These are phyloP conservation scores for Naganishia liquefaciens DNA, from an alignment of 1,284 basidiomycete genomes.

Conservation along the genomic window DNA sequence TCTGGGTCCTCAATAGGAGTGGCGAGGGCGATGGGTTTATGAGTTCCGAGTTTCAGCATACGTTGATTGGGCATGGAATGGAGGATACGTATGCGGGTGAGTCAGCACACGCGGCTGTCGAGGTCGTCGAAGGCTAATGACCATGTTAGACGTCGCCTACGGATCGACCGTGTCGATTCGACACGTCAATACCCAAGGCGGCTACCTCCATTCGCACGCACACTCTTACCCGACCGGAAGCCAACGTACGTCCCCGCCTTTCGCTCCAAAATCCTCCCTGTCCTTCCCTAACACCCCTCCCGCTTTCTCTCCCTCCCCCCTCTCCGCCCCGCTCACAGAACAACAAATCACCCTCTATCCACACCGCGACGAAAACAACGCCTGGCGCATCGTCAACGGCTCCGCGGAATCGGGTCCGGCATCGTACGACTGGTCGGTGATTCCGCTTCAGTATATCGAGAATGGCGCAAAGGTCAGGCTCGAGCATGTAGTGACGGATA, in stretches of 20 bases:
- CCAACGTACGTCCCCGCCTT: constrained; percentile 63
- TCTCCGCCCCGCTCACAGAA: constrained; percentile 58
- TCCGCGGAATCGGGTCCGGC: constrained; percentile 57
- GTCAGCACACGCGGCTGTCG: constrained; percentile 40
- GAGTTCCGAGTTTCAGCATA: constrained; percentile 98
- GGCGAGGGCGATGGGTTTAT: constrained; percentile 99
- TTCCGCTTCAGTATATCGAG: constrained; percentile 66
- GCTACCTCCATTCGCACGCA: constrained; percentile 92
- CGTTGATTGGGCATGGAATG: constrained; percentile 87
- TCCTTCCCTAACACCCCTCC: background rate
- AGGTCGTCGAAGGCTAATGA: constrained; percentile 7
- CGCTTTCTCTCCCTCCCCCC: background rate
- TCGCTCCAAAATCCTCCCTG: too few relatives aligned
- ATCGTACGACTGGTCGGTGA: constrained; percentile 61
- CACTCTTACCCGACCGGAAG: constrained; percentile 86
- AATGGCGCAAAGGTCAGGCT: constrained; percentile 77
- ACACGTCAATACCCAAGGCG: constrained; percentile 94
- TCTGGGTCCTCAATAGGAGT: constrained; percentile 79
- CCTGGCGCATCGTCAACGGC: constrained; percentile 79
- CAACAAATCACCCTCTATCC: constrained; percentile 99
- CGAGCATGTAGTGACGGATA: constrained; percentile 76
- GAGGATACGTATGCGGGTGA: constrained; percentile 82
- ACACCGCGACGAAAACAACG: constrained; percentile 88
- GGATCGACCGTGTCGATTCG: constrained; percentile 82
- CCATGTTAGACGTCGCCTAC: constrained; percentile 70